phyloP scores from a whole-genome alignment of 441 rosid species.

The Adansonia grandidieri region DNA sequence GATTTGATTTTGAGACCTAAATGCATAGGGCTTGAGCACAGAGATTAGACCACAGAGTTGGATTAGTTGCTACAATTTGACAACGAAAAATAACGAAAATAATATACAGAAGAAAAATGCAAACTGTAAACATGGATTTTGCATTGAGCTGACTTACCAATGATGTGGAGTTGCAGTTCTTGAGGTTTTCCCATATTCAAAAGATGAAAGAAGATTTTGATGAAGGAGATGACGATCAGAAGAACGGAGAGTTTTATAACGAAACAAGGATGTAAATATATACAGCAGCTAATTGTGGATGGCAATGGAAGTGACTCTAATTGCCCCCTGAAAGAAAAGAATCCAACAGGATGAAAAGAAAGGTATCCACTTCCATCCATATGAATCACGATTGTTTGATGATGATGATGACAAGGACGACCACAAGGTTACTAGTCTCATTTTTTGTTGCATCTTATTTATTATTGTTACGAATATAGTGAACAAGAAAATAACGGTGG shows the following conservation, averaged over 20 bases:
- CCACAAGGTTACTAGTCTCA: too few relatives aligned
- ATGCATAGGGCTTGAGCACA: not conserved
- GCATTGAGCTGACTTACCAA: constrained; percentile 17
- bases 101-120: too few relatives aligned
- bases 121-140: not conserved
- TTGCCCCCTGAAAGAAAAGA: constrained; percentile 4
- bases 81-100: not conserved
- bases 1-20: not conserved
- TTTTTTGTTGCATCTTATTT: not conserved
- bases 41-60: not conserved
- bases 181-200: constrained; percentile 18
- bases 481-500: too few relatives aligned
- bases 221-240: not conserved
- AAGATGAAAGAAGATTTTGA: not conserved
- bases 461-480: not conserved
- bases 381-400: not conserved
- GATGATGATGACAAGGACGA: not conserved
- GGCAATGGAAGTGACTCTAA: not conserved
- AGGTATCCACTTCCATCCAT: constrained; percentile 13
- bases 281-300: not conserved
- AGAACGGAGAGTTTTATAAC: not conserved
- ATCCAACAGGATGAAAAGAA: constrained; percentile 3
- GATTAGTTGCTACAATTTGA: not conserved
- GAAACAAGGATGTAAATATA: not conserved
- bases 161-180: constrained; percentile 24